These are phyloP conservation scores for Trypanosomatidae sp. DNA, from an alignment of 208 protist genomes.

Conservation along the genomic window DNA sequence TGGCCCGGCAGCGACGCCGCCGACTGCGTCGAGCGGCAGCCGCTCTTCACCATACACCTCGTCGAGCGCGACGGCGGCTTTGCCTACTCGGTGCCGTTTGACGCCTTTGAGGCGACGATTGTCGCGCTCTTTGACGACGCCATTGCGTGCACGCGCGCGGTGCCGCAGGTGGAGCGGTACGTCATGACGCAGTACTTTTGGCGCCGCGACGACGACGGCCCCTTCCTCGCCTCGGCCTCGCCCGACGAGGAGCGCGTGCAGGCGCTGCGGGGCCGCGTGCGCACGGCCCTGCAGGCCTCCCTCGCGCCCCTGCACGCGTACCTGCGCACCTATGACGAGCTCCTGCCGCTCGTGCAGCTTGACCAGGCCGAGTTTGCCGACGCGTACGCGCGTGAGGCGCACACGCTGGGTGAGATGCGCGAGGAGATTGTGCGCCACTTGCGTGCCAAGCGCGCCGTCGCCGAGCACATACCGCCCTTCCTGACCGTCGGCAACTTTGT, in stretches of 20 bases:
- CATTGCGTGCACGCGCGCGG: slow-evolving; percentile 78
- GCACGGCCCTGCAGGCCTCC: slow-evolving; percentile 30
- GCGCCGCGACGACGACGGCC: slow-evolving; percentile 81
- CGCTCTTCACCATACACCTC: slow-evolving; percentile 86
- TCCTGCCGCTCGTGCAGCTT: slow-evolving; percentile 78
- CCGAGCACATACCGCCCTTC: slow-evolving; percentile 81
- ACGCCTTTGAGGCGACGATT: slow-evolving; percentile 77
- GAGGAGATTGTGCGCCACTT: slow-evolving; percentile 86
- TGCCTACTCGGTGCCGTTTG: slow-evolving; percentile 78
- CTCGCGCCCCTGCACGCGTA: slow-evolving; percentile 83
- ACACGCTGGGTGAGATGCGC: slow-evolving; percentile 86
- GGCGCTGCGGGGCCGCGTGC: slow-evolving; percentile 55
- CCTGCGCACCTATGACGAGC: slow-evolving; percentile 82
- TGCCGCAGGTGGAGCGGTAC: slow-evolving; percentile 89
- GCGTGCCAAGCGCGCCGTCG: slow-evolving; percentile 77
- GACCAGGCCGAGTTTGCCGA: slow-evolving; percentile 79
- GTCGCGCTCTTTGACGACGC: slow-evolving; percentile 82
- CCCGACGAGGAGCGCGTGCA: slow-evolving; percentile 77
- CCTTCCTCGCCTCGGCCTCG: slow-evolving; percentile 82
- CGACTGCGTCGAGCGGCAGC: slow-evolving; percentile 89
- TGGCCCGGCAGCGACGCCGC: slow-evolving; percentile 88
- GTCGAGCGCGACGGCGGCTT: slow-evolving; percentile 72
- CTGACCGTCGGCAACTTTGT: slow-evolving; percentile 91
- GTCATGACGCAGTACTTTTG: slow-evolving; percentile 92
- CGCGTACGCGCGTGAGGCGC: slow-evolving; percentile 66